Evolutionary conservation across 257 asterid genomes (phyloP).

Genomic region (Fraxinus excelsior): DNA sequence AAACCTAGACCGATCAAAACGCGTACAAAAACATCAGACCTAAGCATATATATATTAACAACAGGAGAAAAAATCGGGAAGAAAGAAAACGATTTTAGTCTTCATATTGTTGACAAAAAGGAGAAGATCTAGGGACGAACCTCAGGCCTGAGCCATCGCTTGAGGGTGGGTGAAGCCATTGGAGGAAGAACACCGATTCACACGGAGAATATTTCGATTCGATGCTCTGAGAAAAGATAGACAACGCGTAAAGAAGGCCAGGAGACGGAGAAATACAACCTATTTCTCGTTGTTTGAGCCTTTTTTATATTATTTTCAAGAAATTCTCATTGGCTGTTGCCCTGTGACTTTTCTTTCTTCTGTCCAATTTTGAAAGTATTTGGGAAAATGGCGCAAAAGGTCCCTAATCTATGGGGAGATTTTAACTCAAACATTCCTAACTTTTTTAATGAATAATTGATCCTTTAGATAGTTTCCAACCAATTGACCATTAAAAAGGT

Average conservation of each 20-base stretch:
- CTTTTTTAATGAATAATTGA: no score
- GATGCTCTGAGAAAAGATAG: neutral
- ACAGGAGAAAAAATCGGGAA: neutral
- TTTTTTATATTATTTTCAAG: neutral
- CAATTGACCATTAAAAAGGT: no score
- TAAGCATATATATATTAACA: neutral
- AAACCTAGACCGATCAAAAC: constrained; percentile 49
- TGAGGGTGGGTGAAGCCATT: constrained; percentile 67
- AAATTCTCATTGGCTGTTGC: constrained; percentile 22
- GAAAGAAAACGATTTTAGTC: neutral
- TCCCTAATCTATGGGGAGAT: no score
- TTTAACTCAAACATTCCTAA: no score
- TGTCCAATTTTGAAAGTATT: neutral
- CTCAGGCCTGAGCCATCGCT: constrained; percentile 94
- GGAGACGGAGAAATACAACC: neutral
- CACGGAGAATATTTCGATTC: constrained; percentile 16
- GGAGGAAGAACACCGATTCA: neutral
- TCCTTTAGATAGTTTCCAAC: no score
- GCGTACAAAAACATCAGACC: constrained; percentile 36
- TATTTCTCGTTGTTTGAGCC: neutral
- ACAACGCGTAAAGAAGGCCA: neutral
- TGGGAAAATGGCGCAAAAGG: no score
- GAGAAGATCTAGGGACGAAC: constrained; percentile 40
- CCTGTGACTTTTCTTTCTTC: constrained; percentile 16
- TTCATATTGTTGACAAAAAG: neutral